phyloP scores from a whole-genome alignment of 352 stramenopile genomes.

The Pythium oligandrum region DNA sequence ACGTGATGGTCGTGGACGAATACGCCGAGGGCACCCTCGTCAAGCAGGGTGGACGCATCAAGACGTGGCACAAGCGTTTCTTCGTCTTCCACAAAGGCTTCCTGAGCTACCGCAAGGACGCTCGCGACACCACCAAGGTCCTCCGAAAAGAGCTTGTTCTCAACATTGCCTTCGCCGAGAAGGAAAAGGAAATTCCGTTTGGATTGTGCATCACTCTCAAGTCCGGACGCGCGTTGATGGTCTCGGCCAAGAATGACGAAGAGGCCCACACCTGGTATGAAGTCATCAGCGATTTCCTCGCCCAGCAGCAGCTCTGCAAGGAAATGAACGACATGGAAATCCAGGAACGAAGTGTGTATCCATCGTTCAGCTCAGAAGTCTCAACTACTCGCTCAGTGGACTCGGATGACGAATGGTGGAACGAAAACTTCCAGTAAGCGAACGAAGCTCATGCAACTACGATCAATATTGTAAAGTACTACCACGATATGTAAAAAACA shows the following conservation, averaged over 20 bases:
- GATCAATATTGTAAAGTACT: no score
- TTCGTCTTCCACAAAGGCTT: constrained; percentile 71
- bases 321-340: constrained; percentile 14
- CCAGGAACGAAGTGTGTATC: not conserved
- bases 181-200: constrained; percentile 24
- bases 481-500: no score
- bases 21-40: constrained; percentile 64
- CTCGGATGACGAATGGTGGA: constrained; percentile 4
- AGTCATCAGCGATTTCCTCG: constrained; percentile 46
- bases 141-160: constrained; percentile 42
- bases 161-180: constrained; percentile 45
- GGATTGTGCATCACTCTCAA: constrained; percentile 45
- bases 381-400: no score
- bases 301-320: constrained; percentile 6
- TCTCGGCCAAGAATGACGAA: constrained; percentile 44
- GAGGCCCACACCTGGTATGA: constrained; percentile 63
- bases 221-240: constrained; percentile 38
- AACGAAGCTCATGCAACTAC: not conserved
- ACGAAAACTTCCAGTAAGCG: constrained; percentile 3
- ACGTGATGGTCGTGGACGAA: constrained; percentile 49
- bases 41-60: constrained; percentile 64
- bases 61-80: constrained; percentile 76
- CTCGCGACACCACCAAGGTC: constrained; percentile 40
- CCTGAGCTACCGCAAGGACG: constrained; percentile 60
- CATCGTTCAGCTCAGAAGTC: no score